Evolutionary conservation across 2,329 filamentous ascomycete genomes (phyloP).

Genomic region (Metarhizium brunneum): DNA sequence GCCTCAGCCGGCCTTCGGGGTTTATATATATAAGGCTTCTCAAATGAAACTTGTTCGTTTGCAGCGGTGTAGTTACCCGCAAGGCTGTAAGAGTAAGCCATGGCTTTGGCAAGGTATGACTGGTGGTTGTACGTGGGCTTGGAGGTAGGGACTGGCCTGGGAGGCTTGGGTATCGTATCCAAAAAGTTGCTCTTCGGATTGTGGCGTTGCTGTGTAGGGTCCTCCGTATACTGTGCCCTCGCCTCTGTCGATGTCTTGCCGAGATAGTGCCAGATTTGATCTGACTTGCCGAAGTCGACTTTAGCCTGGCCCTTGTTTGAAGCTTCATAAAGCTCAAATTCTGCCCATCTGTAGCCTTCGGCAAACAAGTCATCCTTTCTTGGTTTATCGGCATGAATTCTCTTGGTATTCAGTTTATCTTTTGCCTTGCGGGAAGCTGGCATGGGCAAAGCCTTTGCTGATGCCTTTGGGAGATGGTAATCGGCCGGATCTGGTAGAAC

Average conservation of each 20-base stretch:
- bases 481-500: conserved; percentile 63
- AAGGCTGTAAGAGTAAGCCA: conserved; percentile 6
- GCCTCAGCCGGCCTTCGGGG: conserved; percentile 28
- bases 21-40: conserved; percentile 47
- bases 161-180: conserved; percentile 54
- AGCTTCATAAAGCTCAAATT: conserved; percentile 61
- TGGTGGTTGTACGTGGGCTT: conserved; percentile 11
- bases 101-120: conserved; percentile 9
- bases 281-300: conserved; percentile 61
- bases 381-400: conserved; percentile 51
- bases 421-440: conserved; percentile 53
- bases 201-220: conserved; percentile 49
- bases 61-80: conserved; percentile 1
- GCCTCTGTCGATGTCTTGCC: conserved; percentile 81
- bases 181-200: conserved; percentile 65
- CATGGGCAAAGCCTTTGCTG: conserved; percentile 61
- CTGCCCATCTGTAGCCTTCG: conserved; percentile 64
- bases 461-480: conserved; percentile 65
- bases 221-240: conserved; percentile 82
- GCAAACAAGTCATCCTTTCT: conserved; percentile 57
- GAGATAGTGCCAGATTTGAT: conserved; percentile 84
- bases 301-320: conserved; percentile 53
- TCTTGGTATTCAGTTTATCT: conserved; percentile 59
- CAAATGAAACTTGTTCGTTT: conserved; percentile 16
- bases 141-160: conserved; percentile 24